Evolutionary conservation across 1,284 basidiomycete genomes (phyloP).

Genomic region (Neotropicomus parvogracilis): DNA sequence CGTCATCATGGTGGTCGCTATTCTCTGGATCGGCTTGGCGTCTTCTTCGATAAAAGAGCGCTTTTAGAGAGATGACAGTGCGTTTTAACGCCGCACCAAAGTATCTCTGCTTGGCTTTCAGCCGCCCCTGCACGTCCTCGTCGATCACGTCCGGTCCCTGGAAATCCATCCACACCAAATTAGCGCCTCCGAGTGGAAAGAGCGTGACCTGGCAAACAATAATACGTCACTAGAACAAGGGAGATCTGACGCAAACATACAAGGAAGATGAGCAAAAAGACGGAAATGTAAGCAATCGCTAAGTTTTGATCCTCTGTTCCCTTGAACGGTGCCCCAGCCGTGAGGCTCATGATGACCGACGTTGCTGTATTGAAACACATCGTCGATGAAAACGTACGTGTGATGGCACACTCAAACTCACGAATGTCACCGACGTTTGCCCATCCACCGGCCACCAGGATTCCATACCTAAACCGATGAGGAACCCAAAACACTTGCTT

Average conservation of each 20-base stretch:
- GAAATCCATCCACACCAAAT: slow-evolving; percentile 55
- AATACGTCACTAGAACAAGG: not conserved
- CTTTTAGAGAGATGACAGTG: not conserved
- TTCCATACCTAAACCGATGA: slow-evolving; percentile 65
- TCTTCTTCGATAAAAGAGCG: not conserved
- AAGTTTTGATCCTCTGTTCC: slow-evolving; percentile 49
- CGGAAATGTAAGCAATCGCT: slow-evolving; percentile 61
- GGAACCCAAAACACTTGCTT: slow-evolving; percentile 76
- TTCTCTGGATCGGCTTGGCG: not conserved
- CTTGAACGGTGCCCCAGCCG: slow-evolving; percentile 50
- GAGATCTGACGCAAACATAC: slow-evolving; percentile 27
- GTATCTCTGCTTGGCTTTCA: slow-evolving; percentile 30
- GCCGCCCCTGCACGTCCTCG: slow-evolving; percentile 46
- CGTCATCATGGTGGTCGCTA: not conserved
- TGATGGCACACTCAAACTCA: slow-evolving; percentile 38
- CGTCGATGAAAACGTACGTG: not conserved
- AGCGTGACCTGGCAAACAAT: slow-evolving; percentile 48
- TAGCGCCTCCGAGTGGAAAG: slow-evolving; percentile 57
- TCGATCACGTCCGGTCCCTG: slow-evolving; percentile 58
- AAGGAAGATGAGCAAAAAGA: slow-evolving; percentile 43
- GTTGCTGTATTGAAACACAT: slow-evolving; percentile 45
- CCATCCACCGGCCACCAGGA: slow-evolving; percentile 64
- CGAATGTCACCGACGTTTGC: slow-evolving; percentile 65
- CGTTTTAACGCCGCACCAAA: slow-evolving; percentile 21
- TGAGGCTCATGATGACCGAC: slow-evolving; percentile 57